Evolutionary conservation across 2,329 filamentous ascomycete genomes (phyloP), one percentile per base, ranked within the genome.

Genomic region (Ilyonectria sp.): DNA sequence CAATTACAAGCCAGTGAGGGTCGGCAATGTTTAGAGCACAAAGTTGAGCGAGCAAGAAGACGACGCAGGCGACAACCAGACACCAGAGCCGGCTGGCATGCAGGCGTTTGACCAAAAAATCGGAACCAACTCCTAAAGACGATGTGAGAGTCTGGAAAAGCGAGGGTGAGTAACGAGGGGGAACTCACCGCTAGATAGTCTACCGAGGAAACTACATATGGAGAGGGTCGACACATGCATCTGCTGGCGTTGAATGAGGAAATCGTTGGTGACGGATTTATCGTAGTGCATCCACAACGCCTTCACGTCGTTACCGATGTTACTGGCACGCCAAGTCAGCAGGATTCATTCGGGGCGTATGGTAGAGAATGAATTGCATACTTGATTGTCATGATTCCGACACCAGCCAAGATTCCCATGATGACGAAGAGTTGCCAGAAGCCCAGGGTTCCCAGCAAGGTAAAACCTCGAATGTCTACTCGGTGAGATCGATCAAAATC

Each of bases 351-450:
- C 2, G 44, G 21, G 49, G 33, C 40, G 19, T 2, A 17, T 9
- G 5, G 52, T 11, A 31, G 26, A 8, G 15, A 59, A 56, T 33
- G 31, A 21, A 21, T 26, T 11, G 49, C 92, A 81, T 86, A 97
- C 94, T 99, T 99, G 82, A 99, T 99, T 0, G 95, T 98, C 96
- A 99, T 99, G 71, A 99, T 84, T 11, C 96, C 96, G 74, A 98
- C 93, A 59, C 96, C 96, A 6, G 94, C 94, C 69, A 98, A 85
- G n/a, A 98, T 88, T 44, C 92, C 94, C 88, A 99, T 93, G 72
- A 97, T 90, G 64, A 88, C 81, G 80, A 97, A 98, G 31, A 97
- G 83, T 76, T 97, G 93, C 94, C 95, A 98, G 81, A 98, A 99
- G 71, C 97, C 92, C 54, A 91, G 76, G 68, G 88, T 90, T 60